Evolutionary conservation across 176 grass and related monocot species (phyloP).

Genomic region (Hyparrhenia diplandra): DNA sequence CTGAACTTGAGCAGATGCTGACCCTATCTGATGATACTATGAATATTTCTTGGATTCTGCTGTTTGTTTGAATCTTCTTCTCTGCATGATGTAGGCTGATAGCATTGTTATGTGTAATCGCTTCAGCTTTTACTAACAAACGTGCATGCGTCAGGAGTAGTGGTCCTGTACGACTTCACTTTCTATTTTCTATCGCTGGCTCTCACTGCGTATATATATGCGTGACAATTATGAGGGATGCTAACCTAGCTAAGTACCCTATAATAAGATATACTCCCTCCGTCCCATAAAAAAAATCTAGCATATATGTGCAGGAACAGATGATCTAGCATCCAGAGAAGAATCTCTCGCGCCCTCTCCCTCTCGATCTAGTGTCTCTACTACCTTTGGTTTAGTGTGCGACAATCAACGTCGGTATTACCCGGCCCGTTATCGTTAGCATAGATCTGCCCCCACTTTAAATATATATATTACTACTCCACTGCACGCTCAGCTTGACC

Average conservation of each 20-base stretch:
- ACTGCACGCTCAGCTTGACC: not conserved
- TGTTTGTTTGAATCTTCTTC: constrained; percentile 5
- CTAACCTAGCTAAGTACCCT: too few species aligned
- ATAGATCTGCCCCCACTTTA: not conserved
- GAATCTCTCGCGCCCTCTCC: too few species aligned
- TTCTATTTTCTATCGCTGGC: not conserved
- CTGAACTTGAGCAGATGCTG: not conserved
- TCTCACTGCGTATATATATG: too few species aligned
- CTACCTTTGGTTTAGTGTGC: constrained; percentile 26
- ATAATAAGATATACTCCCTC: too few species aligned
- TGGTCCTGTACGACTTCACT: constrained; percentile 14
- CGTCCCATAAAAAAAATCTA: too few species aligned
- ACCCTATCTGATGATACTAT: not conserved
- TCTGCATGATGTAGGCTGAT: not conserved
- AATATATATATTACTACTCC: not conserved
- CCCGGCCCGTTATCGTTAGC: not conserved
- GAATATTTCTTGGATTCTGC: not conserved
- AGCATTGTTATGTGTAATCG: not conserved
- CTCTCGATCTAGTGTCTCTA: too few species aligned
- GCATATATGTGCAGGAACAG: not conserved
- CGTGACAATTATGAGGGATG: too few species aligned
- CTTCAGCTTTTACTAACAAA: constrained; percentile 8
- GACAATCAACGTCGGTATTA: too few species aligned
- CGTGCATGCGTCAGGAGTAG: not conserved
- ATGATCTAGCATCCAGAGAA: constrained; percentile 21